These are phyloP conservation scores for Metschnikowia corniflorae DNA, from an alignment of 805 yeast genomes.

Conservation along the genomic window DNA sequence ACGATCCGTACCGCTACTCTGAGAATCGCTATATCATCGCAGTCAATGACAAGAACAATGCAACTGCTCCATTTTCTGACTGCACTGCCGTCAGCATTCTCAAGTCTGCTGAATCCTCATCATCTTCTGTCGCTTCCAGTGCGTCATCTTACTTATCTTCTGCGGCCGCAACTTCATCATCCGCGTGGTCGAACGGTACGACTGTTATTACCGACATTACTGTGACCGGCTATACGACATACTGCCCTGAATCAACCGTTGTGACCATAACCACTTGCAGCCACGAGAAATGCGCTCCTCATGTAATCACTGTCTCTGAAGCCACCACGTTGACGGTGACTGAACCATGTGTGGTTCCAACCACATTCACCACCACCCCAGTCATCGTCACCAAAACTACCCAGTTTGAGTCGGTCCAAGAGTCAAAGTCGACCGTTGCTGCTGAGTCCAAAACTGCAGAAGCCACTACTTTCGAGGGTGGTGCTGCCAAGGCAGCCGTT, in stretches of 20 bases:
- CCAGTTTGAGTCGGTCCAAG: background rate
- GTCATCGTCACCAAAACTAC: conserved; percentile 2
- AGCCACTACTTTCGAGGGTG: conserved; percentile 15
- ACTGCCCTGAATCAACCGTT: conserved; percentile 22
- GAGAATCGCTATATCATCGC: conserved; percentile 3
- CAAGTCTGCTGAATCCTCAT: conserved; percentile 19
- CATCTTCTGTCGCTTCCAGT: conserved; percentile 4
- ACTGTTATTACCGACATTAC: conserved; percentile 12
- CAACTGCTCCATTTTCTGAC: conserved; percentile 8
- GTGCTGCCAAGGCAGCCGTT: conserved; percentile 36
- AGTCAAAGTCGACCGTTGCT: background rate
- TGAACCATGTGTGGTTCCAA: conserved; percentile 28
- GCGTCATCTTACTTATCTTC: background rate
- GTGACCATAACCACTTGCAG: conserved; percentile 33
- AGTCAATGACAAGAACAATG: conserved; percentile 6
- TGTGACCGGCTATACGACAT: conserved; percentile 4
- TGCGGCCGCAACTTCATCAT: background rate
- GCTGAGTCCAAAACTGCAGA: conserved; percentile 1
- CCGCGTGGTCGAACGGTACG: conserved; percentile 11
- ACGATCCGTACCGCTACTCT: conserved; percentile 15
- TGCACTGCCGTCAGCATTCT: conserved; percentile 9
- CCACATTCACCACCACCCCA: conserved; percentile 26
- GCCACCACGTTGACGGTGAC: conserved; percentile 34
- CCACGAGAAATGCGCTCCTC: conserved; percentile 26
- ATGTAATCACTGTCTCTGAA: conserved; percentile 26